Conservation (phyloP, 768 basidiomycete species). For the Psilocybe cubensis region DNA sequence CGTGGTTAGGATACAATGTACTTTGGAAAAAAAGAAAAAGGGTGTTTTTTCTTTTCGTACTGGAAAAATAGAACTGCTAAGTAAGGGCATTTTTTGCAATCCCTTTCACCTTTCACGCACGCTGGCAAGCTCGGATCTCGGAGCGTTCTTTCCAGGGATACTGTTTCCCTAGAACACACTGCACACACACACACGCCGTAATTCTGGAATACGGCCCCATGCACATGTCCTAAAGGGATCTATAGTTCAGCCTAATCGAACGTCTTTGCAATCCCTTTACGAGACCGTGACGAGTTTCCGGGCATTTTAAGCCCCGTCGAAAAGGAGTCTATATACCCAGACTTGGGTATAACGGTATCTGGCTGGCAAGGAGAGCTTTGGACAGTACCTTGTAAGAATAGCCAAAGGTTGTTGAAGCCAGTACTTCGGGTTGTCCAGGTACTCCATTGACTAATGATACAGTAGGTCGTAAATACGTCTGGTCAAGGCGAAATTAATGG, state of each 20-base stretch:
- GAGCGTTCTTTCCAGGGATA: background rate
- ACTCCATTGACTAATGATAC: background rate
- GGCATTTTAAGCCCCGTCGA: background rate
- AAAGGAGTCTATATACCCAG: background rate
- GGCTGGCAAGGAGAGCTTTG: no score
- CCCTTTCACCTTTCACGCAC: no score
- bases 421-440: constrained; percentile 5
- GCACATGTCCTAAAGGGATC: background rate
- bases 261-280: no score
- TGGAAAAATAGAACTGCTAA: background rate
- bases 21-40: no score
- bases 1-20: no score
- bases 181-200: no score
- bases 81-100: no score
- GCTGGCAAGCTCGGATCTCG: background rate
- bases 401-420: background rate
- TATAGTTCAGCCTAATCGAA: background rate
- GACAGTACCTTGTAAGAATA: no score
- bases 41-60: background rate
- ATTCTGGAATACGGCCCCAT: constrained; percentile 3
- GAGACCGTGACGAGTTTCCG: background rate
- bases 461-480: constrained; percentile 2
- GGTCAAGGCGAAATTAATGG: background rate
- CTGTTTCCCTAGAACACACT: no score
- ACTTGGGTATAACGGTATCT: no score